These are phyloP conservation scores for Alternaria dauci DNA, from an alignment of 2,329 filamentous ascomycete species.

Conservation along the genomic window DNA sequence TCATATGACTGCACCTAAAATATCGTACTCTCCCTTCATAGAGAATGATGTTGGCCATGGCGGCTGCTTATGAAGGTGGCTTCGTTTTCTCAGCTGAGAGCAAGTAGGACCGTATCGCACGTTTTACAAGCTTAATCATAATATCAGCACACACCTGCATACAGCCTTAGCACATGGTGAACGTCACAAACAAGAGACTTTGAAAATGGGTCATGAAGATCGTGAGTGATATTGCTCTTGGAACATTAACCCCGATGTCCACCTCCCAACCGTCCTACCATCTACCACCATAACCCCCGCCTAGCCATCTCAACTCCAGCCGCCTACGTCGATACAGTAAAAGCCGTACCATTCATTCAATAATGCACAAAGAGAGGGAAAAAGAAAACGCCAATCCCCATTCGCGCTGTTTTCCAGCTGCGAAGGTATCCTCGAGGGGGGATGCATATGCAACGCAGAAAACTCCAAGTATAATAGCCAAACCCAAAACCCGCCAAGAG, in stretches of 20 bases:
- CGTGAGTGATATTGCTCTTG: slow-evolving; percentile 29
- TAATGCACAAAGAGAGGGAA: slow-evolving; percentile 20
- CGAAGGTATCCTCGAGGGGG: slow-evolving; percentile 41
- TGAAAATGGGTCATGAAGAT: slow-evolving; percentile 24
- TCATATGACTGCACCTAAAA: too few species aligned
- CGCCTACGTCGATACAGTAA: slow-evolving; percentile 8
- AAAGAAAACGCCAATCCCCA: slow-evolving; percentile 37
- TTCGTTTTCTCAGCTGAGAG: background rate
- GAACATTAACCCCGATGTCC: slow-evolving; percentile 7
- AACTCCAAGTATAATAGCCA: slow-evolving; percentile 24
- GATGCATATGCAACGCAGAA: slow-evolving; percentile 39
- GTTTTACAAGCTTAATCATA: background rate
- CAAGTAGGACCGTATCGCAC: background rate
- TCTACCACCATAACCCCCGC: background rate
- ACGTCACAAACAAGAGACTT: background rate
- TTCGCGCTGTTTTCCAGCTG: slow-evolving; percentile 39
- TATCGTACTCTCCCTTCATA: background rate
- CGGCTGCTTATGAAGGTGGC: background rate
- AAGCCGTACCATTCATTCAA: slow-evolving; percentile 12
- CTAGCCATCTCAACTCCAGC: background rate
- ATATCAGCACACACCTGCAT: background rate
- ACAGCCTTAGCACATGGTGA: background rate
- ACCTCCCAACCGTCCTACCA: background rate
- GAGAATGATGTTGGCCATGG: background rate
- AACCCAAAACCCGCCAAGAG: slow-evolving; percentile 14